Base-by-base conservation (phyloP, 768 basidiomycete genomes). In the Tricholoma hemisulphureum region DNA sequence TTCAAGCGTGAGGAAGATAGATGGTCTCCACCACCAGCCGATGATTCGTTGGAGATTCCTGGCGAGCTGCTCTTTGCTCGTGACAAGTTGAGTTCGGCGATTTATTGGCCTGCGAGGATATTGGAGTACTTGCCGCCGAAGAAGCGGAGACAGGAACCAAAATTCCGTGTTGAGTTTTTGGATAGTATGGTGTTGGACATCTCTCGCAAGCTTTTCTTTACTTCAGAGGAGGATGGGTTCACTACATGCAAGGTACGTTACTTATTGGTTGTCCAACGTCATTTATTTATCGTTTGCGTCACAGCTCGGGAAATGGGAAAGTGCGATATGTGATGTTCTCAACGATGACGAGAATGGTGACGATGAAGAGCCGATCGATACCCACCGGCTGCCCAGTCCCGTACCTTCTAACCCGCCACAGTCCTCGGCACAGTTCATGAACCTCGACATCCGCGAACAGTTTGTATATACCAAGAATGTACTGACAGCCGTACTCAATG, bases 21-120 rank as follows among this genome's bases (percentile, higher is more conserved):
- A 2, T 79, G 73, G 76, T 71, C 73, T 1, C 77, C 79, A 9
- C 80, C 80, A 4, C 75, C 71, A 14, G 69, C 75, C 2, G 85
- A 89, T 60, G 71, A 71, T 3, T 68, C 74, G 0, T 74, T 88
- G 21, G 69, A 79, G 14, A 82, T 90, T 34, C 88, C 88, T 2
- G 90, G 88, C 2, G 89, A 91, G 67, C 69, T 85, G 1, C 72
- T 91, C 2, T 74, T 91, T 11, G 85, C 86, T 6, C 67, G 74
- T 21, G 80, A 78, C 2, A 70, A 70, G 54, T 65, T 62, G 20
- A 64, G 62, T n/a, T 67, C 67, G 6, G 60, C 63, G 4, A 62
- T 67, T 14, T 86, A 85, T 63, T 93, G 90, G 90, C 88, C 90
- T 2, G 90, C 86, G 1, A 74, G 74, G 65, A 71, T 92, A 37